These are phyloP conservation scores for Nitzschia palea DNA, from an alignment of 108 stramenopile species.

Conservation along the genomic window DNA sequence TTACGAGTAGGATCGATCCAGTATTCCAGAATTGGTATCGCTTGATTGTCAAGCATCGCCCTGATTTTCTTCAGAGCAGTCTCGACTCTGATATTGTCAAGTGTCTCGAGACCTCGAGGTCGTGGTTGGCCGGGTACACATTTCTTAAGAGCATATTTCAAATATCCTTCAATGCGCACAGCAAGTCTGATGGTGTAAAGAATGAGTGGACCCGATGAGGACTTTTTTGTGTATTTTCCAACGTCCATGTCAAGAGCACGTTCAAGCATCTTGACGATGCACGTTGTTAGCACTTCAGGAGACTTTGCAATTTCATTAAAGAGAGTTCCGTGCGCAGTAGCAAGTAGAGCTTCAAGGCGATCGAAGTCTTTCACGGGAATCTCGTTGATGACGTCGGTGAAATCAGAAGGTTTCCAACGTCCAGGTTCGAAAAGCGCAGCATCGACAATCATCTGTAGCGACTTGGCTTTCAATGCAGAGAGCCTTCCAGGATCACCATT, in stretches of 20 bases:
- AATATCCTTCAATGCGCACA: slow-evolving; percentile 90
- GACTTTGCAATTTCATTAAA: slow-evolving; percentile 96
- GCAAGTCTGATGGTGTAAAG: slow-evolving; percentile 94
- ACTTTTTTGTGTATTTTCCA: slow-evolving; percentile 79
- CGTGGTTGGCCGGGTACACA: slow-evolving; percentile 78
- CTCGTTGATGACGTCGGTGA: slow-evolving; percentile 69
- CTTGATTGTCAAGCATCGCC: slow-evolving; percentile 77
- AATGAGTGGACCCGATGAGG: slow-evolving; percentile 89
- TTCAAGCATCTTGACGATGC: slow-evolving; percentile 90
- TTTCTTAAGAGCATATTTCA: slow-evolving; percentile 86
- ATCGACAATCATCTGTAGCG: slow-evolving; percentile 92
- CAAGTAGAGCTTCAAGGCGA: slow-evolving; percentile 72
- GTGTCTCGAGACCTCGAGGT: slow-evolving; percentile 80
- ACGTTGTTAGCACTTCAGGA: slow-evolving; percentile 81
- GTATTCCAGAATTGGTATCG: slow-evolving; percentile 94
- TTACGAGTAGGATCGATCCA: slow-evolving; percentile 92
- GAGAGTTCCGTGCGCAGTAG: slow-evolving; percentile 89
- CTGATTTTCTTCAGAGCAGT: slow-evolving; percentile 75
- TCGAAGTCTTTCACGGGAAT: slow-evolving; percentile 80
- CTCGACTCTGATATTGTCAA: slow-evolving; percentile 81
- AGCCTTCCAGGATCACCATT: slow-evolving; percentile 90
- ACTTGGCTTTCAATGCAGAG: slow-evolving; percentile 82
- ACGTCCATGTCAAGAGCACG: slow-evolving; percentile 94
- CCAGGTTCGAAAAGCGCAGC: slow-evolving; percentile 96
- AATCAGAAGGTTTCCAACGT: slow-evolving; percentile 84